These are phyloP conservation scores for Zygosaccharomyces bailii DNA, from an alignment of 805 yeast genomes.

Conservation along the genomic window DNA sequence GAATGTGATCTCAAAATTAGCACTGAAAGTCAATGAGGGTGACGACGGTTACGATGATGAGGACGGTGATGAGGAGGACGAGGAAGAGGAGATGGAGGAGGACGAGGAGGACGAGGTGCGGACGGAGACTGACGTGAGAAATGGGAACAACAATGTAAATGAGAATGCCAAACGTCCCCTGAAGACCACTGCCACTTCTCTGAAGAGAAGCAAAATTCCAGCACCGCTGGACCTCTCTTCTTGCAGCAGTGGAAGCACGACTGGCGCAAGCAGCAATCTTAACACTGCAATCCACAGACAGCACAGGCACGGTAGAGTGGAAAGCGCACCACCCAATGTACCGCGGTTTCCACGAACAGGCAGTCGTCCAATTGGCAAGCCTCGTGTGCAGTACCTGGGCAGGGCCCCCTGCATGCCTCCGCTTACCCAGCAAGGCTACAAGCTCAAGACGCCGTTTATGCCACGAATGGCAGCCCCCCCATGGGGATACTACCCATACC, in stretches of 20 bases:
- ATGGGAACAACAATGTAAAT: constrained; percentile 6
- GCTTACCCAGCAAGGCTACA: constrained; percentile 11
- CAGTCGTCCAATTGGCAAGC: constrained; percentile 16
- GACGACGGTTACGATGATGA: constrained; percentile 2
- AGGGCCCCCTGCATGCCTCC: constrained; percentile 9
- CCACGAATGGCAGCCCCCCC: constrained; percentile 12
- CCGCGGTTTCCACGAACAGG: constrained; percentile 21
- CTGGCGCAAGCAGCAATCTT: not conserved
- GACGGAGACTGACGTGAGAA: no score
- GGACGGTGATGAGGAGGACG: constrained; percentile 10
- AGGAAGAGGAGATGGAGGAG: constrained; percentile 10
- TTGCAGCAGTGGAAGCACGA: constrained; percentile 4
- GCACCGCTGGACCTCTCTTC: constrained; percentile 23
- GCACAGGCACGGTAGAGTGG: constrained; percentile 1
- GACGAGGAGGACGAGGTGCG: constrained; percentile 6
- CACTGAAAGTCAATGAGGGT: constrained; percentile 10
- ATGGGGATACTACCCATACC: constrained; percentile 11
- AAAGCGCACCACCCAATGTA: constrained; percentile 29
- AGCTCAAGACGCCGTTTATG: constrained; percentile 16
- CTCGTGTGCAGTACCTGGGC: constrained; percentile 32
- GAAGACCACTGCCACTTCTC: constrained; percentile 16
- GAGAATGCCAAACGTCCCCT: constrained; percentile 1
- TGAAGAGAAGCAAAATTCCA: constrained; percentile 30
- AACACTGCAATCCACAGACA: not conserved
- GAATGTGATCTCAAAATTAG: constrained; percentile 18